Conservation (phyloP, 345 rosid genomes). For the Noccaea caerulescens region DNA sequence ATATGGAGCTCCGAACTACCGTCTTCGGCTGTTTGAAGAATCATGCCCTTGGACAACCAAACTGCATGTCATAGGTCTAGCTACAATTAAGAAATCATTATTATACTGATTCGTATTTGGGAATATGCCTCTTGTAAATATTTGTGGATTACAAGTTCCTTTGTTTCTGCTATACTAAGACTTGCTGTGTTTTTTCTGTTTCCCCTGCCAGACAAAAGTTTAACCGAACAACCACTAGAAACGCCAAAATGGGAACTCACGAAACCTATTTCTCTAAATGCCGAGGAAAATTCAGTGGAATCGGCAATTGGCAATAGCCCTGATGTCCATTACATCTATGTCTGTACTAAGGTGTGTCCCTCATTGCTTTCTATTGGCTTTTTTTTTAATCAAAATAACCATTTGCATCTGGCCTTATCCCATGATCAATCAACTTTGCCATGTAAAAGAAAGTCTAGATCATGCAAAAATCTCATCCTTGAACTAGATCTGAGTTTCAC, state of each 20-base stretch:
- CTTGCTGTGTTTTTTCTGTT: not conserved
- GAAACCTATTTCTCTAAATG: constrained; percentile 63
- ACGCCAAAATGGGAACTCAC: constrained; percentile 60
- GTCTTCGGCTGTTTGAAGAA: constrained; percentile 58
- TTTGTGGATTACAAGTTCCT: not conserved
- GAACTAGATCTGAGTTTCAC: not conserved
- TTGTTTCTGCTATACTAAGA: constrained; percentile 11
- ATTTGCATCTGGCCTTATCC: constrained; percentile 15
- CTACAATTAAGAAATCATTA: not conserved
- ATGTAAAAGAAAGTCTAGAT: not conserved
- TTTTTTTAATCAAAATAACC: not conserved
- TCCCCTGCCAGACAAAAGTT: constrained; percentile 55
- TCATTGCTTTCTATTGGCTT: not conserved
- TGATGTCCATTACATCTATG: constrained; percentile 76
- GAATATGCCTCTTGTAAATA: not conserved
- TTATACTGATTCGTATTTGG: not conserved
- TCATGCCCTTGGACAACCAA: constrained; percentile 61
- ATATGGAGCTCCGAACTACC: constrained; percentile 83
- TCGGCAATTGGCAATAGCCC: constrained; percentile 65
- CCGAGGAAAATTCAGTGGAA: constrained; percentile 60
- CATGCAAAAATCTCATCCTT: constrained; percentile 7
- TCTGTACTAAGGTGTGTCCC: constrained; percentile 62
- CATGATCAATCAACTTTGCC: not conserved
- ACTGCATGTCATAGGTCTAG: constrained; percentile 74
- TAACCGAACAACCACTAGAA: constrained; percentile 49